Evolutionary conservation across 2,329 filamentous ascomycete species (phyloP).

Genomic region (Epicoccum sorghinum): DNA sequence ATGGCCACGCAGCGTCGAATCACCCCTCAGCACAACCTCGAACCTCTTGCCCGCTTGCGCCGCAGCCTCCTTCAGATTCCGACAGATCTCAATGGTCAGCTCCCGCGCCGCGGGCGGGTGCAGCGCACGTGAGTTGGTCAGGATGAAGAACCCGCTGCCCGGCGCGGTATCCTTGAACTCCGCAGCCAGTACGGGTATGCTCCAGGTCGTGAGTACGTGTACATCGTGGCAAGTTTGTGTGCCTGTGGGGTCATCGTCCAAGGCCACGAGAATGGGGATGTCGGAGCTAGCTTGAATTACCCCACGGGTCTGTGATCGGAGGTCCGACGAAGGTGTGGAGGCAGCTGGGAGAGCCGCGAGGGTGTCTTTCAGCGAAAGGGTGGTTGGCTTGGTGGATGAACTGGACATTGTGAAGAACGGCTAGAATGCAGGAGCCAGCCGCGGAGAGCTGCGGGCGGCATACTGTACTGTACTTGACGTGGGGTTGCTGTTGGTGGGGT

Average conservation of each 20-base stretch:
- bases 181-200: constrained; percentile 50
- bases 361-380: constrained; percentile 16
- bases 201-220: constrained; percentile 62
- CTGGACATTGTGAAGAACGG: not conserved
- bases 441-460: not conserved
- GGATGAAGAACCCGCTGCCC: constrained; percentile 62
- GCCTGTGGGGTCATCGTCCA: constrained; percentile 65
- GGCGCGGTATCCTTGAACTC: constrained; percentile 51
- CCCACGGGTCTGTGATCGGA: constrained; percentile 28
- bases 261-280: constrained; percentile 44
- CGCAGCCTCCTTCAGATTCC: constrained; percentile 56
- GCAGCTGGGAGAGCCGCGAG: constrained; percentile 25
- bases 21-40: constrained; percentile 63
- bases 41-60: constrained; percentile 49
- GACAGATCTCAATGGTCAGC: constrained; percentile 59
- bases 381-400: not conserved
- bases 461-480: not conserved
- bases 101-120: constrained; percentile 55
- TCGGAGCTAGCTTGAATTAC: constrained; percentile 24
- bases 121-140: constrained; percentile 65
- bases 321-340: constrained; percentile 19
- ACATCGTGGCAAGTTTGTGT: constrained; percentile 67
- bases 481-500: constrained; percentile 12
- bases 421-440: not conserved
- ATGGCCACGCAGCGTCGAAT: constrained; percentile 64